Conservation (phyloP, 306 rosid species). For the Echinosophora koreensis region DNA sequence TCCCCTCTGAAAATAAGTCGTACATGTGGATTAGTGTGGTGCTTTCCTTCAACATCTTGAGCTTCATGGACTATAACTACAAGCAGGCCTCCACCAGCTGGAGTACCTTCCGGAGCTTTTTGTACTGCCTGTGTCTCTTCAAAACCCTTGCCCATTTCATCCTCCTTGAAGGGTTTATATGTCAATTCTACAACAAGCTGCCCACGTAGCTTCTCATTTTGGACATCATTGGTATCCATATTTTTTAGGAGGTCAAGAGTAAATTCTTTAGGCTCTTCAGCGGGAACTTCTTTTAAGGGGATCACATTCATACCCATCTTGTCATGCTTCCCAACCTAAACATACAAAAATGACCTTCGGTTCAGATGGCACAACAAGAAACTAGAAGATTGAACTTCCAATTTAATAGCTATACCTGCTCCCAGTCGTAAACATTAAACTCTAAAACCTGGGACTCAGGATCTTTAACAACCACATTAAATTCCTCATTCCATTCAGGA, state of each 20-base stretch:
- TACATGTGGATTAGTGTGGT: constrained; percentile 85
- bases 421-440: constrained; percentile 84
- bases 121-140: constrained; percentile 58
- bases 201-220: constrained; percentile 80
- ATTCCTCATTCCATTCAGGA: constrained; percentile 98
- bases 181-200: constrained; percentile 80
- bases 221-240: constrained; percentile 66
- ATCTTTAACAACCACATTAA: constrained; percentile 75
- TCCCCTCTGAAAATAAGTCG: constrained; percentile 85
- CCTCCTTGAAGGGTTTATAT: constrained; percentile 83
- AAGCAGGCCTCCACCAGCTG: constrained; percentile 84
- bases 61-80: constrained; percentile 84
- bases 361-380: constrained; percentile 39
- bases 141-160: constrained; percentile 63
- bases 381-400: constrained; percentile 29
- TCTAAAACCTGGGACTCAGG: constrained; percentile 76
- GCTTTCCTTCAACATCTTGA: constrained; percentile 94
- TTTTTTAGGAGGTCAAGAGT: constrained; percentile 82
- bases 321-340: constrained; percentile 83
- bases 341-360: constrained; percentile 23
- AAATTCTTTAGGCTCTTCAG: constrained; percentile 66
- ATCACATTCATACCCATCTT: constrained; percentile 85
- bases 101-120: constrained; percentile 83
- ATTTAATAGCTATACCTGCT: constrained; percentile 63
- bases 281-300: constrained; percentile 70